These are phyloP conservation scores for Triticum monococcum DNA, from an alignment of 176 grass and related monocot genomes.

Conservation along the genomic window DNA sequence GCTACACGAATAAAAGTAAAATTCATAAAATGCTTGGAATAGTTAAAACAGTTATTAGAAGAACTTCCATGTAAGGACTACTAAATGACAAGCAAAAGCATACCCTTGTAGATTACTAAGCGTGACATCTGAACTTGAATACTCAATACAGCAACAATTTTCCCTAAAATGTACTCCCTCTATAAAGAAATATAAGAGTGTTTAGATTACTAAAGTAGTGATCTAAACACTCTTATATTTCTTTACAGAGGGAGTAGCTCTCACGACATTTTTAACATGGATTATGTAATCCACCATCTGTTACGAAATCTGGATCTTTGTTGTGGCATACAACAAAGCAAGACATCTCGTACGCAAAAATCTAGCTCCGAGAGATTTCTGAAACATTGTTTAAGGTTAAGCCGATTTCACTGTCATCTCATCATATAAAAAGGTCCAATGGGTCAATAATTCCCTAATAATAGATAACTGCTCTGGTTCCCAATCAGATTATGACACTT, in stretches of 20 bases:
- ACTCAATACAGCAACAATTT: background rate
- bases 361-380: background rate
- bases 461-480: background rate
- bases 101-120: background rate
- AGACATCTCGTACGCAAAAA: background rate
- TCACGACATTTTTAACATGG: background rate
- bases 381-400: background rate
- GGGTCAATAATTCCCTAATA: background rate
- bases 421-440: background rate
- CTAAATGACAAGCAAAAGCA: background rate
- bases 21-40: background rate
- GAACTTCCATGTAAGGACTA: background rate
- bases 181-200: too few species aligned
- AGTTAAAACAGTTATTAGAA: background rate
- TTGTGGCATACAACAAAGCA: background rate
- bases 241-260: background rate
- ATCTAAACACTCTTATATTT: too few species aligned
- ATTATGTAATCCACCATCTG: conserved; percentile 1
- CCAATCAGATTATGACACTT: background rate
- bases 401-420: background rate
- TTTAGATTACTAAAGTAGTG: too few species aligned
- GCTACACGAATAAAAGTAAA: background rate
- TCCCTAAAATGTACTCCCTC: background rate
- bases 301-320: conserved; percentile 7
- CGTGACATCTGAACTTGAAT: background rate